Evolutionary conservation across 345 rosid genomes (phyloP), one percentile per base, ranked within the genome.

Genomic region (Brassica rapa): DNA sequence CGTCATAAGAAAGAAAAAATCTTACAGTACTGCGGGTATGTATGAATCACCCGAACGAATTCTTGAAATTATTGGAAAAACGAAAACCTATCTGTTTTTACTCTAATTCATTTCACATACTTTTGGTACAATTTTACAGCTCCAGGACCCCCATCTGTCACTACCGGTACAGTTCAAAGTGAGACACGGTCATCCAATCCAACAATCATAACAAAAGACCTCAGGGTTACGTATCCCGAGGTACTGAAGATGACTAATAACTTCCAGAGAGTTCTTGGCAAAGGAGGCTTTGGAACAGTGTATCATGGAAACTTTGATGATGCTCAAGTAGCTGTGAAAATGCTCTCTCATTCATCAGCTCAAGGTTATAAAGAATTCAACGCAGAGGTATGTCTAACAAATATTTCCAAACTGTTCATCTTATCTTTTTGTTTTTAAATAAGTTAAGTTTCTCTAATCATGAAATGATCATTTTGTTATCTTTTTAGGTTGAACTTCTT

Each of bases 401-500:
- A 27, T 27, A 27, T 27, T 27, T 27, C 30, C 30, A 24, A 24
- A 27, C 30, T 27, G 30, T 27, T 27, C 3, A 27, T 27, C 15
- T 41, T 19, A 19, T 19, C 21, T 19, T 19, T 19, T 15, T 3
- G 4, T 14, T 29, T 67, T 41, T 23, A 49, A 27, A 27, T 27
- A 27, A 3, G 4, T 27, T 27, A 27, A 27, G 30, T 27, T 27
- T 27, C 30, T 27, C 55, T 5, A 41, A 56, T 46, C 43, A 23
- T 57, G 24, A 51, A 60, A 41, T 33, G 0, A 51, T 19, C 8
- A 33, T 15, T 66, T 32, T 55, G 35, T 1, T 63, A 66, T 10
- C 25, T 66, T 68, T 4, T 53, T 70, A 88, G 91, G 91, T 85
- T 1, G 78, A 81, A 15, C 84, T 77, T 43, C 81, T 88, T 53